Base-by-base conservation (phyloP, 257 asterid species). In the Scutellaria barbata region DNA sequence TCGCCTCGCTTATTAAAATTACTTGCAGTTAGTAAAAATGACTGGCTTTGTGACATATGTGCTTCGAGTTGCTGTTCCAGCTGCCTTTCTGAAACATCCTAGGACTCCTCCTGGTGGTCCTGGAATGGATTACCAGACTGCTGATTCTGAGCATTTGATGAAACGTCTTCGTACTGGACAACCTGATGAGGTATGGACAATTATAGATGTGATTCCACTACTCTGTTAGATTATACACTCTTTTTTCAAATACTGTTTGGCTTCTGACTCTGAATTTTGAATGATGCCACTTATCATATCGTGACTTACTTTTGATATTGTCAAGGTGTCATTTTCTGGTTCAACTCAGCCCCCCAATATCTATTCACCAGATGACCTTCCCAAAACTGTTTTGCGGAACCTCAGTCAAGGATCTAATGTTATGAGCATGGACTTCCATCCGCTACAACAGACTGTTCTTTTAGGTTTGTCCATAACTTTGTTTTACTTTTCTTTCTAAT, bases 401-500 rank as follows among this genome's bases (percentile, higher is more conserved):
- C 93, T 94, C 73, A 89, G 87, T 78, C 98, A 94, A 79, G 99
- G 99, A 67, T 91, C 99, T 63, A 89, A 88, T 76, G 96, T 89
- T 72, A 91, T 89, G 99, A 91, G 99, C 91, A 83, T 94, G 96
- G 98, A 94, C 79, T 94, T 91, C 81, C 99, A 94, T 82, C 96
- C 99, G 11, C 96, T 84, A 78, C 99, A 89, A 66, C 96, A 91
- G 78, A 94, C 98, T 60, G 87, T 94, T 74, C 99, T 94, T 79
- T 84, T 94, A 80, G 99, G 99, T 94, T 79, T 59, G 56, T 69
- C 58, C 56, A 60, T 45, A 56, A 66, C 42, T 53, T 59, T 7
- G 7, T 37, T 56, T 18, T 43, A 20, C 11, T 45, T 73, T 48
- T 37, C 48, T 74, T 67, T 59, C 11, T 62, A 69, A 16, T 68